These are phyloP conservation scores for Teratosphaeria viscida DNA, from an alignment of 2,329 filamentous ascomycete species.

Conservation along the genomic window DNA sequence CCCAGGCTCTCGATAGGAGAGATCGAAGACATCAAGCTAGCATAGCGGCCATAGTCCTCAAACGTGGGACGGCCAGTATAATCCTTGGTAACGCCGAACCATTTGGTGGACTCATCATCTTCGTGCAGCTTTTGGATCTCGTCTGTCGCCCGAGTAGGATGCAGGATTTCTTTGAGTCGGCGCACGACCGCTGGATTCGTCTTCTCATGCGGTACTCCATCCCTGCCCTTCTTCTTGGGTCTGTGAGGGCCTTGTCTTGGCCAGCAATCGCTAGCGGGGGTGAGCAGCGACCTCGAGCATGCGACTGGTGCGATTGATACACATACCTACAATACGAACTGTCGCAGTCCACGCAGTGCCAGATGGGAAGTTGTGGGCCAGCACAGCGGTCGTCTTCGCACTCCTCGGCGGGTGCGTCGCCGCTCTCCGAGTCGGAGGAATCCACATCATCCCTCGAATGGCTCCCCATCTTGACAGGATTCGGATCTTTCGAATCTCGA, in stretches of 20 bases:
- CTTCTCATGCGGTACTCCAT: conserved; percentile 29
- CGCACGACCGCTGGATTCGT: conserved; percentile 21
- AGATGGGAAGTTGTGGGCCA: conserved; percentile 16
- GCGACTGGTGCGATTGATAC: background rate
- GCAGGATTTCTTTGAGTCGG: conserved; percentile 19
- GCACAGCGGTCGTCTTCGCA: conserved; percentile 24
- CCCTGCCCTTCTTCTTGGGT: conserved; percentile 23
- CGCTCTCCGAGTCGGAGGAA: background rate
- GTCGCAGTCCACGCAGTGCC: conserved; percentile 26
- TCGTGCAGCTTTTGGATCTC: conserved; percentile 26
- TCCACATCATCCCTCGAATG: conserved; percentile 1
- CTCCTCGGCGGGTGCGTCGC: conserved; percentile 15
- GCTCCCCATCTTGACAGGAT: background rate
- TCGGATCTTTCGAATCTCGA: background rate
- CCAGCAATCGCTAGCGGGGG: conserved; percentile 20
- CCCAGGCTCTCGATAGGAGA: conserved; percentile 16
- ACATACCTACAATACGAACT: conserved; percentile 24
- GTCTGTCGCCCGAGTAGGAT: conserved; percentile 17
- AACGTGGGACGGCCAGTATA: conserved; percentile 23
- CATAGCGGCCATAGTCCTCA: conserved; percentile 36
- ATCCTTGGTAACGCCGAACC: conserved; percentile 29
- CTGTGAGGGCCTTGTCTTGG: conserved; percentile 23
- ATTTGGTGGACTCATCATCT: conserved; percentile 28
- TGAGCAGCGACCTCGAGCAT: background rate
- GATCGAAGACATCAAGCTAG: conserved; percentile 31